phyloP scores from a whole-genome alignment of 345 rosid genomes.

The Rhodamnia argentea region DNA sequence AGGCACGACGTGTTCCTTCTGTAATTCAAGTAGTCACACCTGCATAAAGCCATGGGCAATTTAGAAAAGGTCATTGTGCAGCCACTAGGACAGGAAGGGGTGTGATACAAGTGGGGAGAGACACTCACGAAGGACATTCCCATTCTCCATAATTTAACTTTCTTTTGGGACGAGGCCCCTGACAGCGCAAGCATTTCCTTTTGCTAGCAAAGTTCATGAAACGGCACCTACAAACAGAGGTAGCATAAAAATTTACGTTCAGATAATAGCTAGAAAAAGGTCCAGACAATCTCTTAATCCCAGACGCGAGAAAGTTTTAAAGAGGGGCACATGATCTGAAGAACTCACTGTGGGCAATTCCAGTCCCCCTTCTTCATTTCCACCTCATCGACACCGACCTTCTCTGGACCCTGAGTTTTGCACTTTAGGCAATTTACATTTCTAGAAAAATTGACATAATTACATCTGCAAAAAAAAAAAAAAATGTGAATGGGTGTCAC shows the following conservation, averaged over 20 bases:
- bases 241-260: neutral
- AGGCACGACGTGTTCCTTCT: slow-evolving; percentile 48
- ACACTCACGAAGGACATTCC: slow-evolving; percentile 84
- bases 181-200: slow-evolving; percentile 53
- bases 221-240: slow-evolving; percentile 40
- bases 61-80: neutral
- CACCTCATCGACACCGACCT: slow-evolving; percentile 14
- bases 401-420: slow-evolving; percentile 50
- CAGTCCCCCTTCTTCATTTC: slow-evolving; percentile 84
- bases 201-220: slow-evolving; percentile 93
- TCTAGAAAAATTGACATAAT: slow-evolving; percentile 56
- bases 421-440: slow-evolving; percentile 55
- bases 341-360: slow-evolving; percentile 57
- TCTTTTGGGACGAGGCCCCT: slow-evolving; percentile 44
- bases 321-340: neutral
- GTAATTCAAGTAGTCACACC: slow-evolving; percentile 76
- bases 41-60: slow-evolving; percentile 8
- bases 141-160: slow-evolving; percentile 73
- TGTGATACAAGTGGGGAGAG: neutral
- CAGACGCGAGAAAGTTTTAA: neutral
- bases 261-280: neutral
- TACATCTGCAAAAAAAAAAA: slow-evolving; percentile 33
- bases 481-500: neutral
- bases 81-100: neutral
- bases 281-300: neutral